Evolutionary conservation across 148 eudicot species (phyloP), one percentile per base, ranked within the genome.

Genomic region (Salicornia ramosissima): DNA sequence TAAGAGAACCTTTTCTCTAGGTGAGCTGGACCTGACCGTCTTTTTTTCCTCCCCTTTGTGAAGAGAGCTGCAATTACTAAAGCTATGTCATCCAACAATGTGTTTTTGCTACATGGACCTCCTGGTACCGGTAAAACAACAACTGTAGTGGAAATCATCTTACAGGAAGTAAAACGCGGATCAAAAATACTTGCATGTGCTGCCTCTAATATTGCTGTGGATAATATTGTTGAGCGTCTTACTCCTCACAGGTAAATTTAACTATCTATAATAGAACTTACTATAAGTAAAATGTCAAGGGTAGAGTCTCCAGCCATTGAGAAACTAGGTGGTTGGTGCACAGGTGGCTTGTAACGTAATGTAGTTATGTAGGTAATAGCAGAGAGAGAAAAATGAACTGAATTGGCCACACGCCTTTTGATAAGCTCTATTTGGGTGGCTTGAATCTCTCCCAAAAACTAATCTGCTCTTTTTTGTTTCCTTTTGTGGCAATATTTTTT

Each of bases 71-170:
- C 98, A 67, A 82, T 93, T 67, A 66, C 90, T 58, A 93, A 86
- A 79, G 95, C 98, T 30, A 70, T 93, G 49, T 86, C 95, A 61
- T 90, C 96, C 82, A 93, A 90, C 81, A 84, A 93, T 69, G 76
- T 93, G 42, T 90, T 93, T 79, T 81, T 93, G 88, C 81, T 93
- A 61, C 98, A 93, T 62, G 98, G 98, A 60, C 98, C 98, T 85
- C 98, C 98, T 75, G 98, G 98, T 76, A 93, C 98, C 43, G 98
- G 98, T 61, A 93, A 93, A 79, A 93, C 98, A 63, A 93, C 98
- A 1, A 93, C 98, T 39, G 96, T 93, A 54, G 96, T 93, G 55
- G 98, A 93, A 78, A 90, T 90, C 71, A 93, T 93, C 70, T 81
- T 93, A 64, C 98, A 93, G 73, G 98, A 93, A 88, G 95, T 93